Base-by-base conservation (phyloP, 106 monocot genomes). In the Dendrobium nobile region DNA sequence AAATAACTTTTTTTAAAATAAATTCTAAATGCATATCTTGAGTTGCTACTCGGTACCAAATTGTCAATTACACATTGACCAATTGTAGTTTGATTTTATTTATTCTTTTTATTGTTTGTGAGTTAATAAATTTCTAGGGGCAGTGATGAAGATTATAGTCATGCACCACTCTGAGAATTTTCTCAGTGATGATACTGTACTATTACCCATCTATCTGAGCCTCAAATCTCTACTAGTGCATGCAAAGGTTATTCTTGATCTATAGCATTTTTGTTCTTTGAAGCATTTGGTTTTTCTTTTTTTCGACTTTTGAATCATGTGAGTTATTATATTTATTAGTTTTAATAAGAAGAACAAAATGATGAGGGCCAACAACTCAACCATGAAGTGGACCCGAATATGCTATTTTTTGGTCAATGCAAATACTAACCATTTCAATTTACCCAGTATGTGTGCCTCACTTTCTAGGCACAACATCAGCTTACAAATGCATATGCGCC, bases 291-390 rank as follows among this genome's bases (percentile, higher is more conserved):
- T 61, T 20, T 5, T 61, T 19, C 2, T 61, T 61, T 22, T 22
- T 61, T 10, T 37, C 5, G 20, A 15, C 4, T 17, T 56, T 56
- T 16, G 13, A 19, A 17, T 56, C 19, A 55, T 55, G 55, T 55
- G 11, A 11, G 13, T 16, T 17, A 15, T 15, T 18, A 0, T 18
- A 61, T 22, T 19, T 22, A 61, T 61, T 61, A 61, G 7, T 61
- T 61, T n/a, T 61, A 22, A 61, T 61, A n/a, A 61, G 59, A 61
- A n/a, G 59, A 61, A 61, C 59, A 19, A 61, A 61, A 61, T 61
- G 59, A 61, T 61, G 59, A 61, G 59, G 59, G 59, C n/a, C 59
- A 3, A 61, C 0, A 20, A 5, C 61, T 5, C 61, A 22, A 61
- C 61, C 61, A 22, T 61, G 61, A 61, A n/a, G 61, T 20, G n/a